Base-by-base conservation (phyloP, 208 protist species). In the Polymyxa betae region DNA sequence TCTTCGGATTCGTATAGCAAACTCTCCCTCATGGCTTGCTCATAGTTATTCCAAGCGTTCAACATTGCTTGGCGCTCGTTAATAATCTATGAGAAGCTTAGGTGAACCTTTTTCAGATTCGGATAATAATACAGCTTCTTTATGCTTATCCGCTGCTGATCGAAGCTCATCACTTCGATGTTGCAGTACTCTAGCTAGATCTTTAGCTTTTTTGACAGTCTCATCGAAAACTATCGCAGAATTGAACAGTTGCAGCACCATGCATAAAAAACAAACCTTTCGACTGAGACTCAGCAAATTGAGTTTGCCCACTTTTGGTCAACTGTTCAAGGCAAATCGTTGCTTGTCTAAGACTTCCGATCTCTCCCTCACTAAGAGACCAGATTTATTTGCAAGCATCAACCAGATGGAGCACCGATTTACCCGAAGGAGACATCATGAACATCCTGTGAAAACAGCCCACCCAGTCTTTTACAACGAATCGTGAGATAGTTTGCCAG, bases 11-110 rank as follows among this genome's bases (percentile, higher is more conserved):
- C 72, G 16, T 5, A 43, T 5, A 82, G 72, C 72, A 82, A 35
- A 43, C 35, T 82, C 5, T 82, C 72, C 16, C 40, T 5, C 72
- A 82, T 82, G n/a, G 35, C n/a, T 20, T 82, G 72, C 72, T 82
- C 72, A 82, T 82, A 82, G n/a, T 82, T 82, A 35, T 82, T 82
- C 72, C 72, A 82, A 20, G 72, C 5, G n/a, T 35, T 82, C 5
- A 82, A n/a, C 72, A 82, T 82, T 40, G n/a, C 12, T n/a, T 5
- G 5, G 49, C 49, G 49, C 24, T 82, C 72, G n/a, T 82, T 82
- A 20, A 43, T 38, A 35, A 82, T 5, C n/a, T 82, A 82, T 40
- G 12, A 5, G 12, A 82, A 35, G 72, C 72, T 5, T 5, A 35
- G 16, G 35, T n/a, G 72, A 82, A 60, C n/a, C n/a, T n/a, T 60